A percentile compares a stretch with the other conserved stretches of the same genome.
Conservation (phyloP, 257 asterid species). For the Fraxinus quadrangulata region DNA sequence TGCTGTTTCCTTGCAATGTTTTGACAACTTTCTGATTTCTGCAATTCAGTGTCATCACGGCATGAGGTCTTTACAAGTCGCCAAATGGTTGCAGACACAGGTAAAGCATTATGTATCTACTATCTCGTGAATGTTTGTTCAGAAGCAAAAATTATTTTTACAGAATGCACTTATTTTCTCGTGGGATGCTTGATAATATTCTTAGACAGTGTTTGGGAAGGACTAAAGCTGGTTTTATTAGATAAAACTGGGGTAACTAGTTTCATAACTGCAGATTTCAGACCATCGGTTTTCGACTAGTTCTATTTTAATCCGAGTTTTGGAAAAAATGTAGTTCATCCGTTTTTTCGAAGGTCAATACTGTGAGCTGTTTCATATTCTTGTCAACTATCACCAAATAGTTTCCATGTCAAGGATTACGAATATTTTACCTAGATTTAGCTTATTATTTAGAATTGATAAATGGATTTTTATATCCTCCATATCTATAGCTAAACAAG, state of each 20-base stretch:
- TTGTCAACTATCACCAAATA: neutral
- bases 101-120: slow-evolving; percentile 38
- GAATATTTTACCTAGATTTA: too few relatives aligned
- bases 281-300: neutral
- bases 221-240: neutral
- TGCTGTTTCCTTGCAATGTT: slow-evolving; percentile 10
- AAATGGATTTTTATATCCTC: too few relatives aligned
- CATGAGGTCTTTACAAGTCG: slow-evolving; percentile 84
- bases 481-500: too few relatives aligned
- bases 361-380: neutral
- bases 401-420: too few relatives aligned
- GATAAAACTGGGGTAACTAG: neutral
- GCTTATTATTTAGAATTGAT: too few relatives aligned
- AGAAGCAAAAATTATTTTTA: neutral
- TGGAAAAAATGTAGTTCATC: neutral
- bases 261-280: neutral
- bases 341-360: neutral
- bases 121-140: neutral
- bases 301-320: neutral
- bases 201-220: neutral
- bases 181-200: neutral
- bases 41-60: slow-evolving; percentile 92
- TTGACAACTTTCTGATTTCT: slow-evolving; percentile 14
- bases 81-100: slow-evolving; percentile 97
- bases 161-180: neutral